phyloP scores from a whole-genome alignment of 2,329 filamentous ascomycete species.

The Lecanicillium sp. region DNA sequence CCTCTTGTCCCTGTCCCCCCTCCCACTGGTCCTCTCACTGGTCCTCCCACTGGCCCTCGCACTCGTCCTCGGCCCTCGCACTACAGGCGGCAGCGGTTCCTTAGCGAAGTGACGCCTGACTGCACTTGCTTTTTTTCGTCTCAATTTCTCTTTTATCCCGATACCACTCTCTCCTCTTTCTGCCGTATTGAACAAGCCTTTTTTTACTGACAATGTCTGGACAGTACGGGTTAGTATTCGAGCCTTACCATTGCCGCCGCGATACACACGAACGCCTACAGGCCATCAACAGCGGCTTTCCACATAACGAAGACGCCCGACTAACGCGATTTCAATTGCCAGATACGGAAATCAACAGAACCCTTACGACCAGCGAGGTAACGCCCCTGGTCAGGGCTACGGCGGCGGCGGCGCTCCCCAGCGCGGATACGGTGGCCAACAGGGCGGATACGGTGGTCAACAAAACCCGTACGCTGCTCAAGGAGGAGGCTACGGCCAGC shows the following conservation, averaged over 20 bases:
- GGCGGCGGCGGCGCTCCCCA: slow-evolving; percentile 17
- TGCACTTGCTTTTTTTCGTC: slow-evolving; percentile 14
- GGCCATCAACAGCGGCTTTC: neutral
- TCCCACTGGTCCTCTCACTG: no score
- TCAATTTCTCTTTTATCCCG: slow-evolving; percentile 20
- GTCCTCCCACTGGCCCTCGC: no score
- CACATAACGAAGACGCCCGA: slow-evolving; percentile 10
- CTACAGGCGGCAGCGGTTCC: no score
- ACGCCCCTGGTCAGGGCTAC: slow-evolving; percentile 11
- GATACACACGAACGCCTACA: neutral
- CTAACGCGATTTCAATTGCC: slow-evolving; percentile 9
- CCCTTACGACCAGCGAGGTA: slow-evolving; percentile 53
- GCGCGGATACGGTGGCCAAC: slow-evolving; percentile 30
- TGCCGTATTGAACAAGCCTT: neutral
- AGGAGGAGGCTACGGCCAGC: slow-evolving; percentile 15
- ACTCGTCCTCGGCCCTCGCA: no score
- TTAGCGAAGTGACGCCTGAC: neutral
- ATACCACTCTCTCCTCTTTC: neutral
- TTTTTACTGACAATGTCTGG: slow-evolving; percentile 24
- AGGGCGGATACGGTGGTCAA: neutral
- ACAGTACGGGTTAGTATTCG: slow-evolving; percentile 50
- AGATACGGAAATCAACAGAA: slow-evolving; percentile 52
- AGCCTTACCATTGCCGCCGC: neutral
- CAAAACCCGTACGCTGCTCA: slow-evolving; percentile 9
- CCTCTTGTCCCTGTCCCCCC: slow-evolving; percentile 11